These are phyloP conservation scores for Vicia faba DNA, from an alignment of 306 rosid genomes.

Conservation along the genomic window DNA sequence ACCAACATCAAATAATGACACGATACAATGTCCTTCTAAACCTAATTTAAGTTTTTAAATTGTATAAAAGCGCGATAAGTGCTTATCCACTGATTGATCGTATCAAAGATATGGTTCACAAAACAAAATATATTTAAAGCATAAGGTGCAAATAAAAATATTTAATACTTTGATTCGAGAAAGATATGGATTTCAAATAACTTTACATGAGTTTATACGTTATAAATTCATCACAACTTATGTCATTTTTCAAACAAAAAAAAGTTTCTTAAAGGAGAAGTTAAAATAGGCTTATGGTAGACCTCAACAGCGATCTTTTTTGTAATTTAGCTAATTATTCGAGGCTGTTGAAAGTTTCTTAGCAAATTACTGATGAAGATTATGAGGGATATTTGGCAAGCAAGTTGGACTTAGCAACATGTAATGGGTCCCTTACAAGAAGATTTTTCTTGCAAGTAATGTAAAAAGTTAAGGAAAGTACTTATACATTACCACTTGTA, in stretches of 20 bases:
- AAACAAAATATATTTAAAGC: slow-evolving; percentile 12
- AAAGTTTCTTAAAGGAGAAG: slow-evolving; percentile 2
- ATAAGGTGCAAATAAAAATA: not conserved
- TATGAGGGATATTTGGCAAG: not conserved
- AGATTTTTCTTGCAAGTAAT: slow-evolving; percentile 17
- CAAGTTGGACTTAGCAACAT: not conserved
- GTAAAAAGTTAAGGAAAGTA: slow-evolving; percentile 26
- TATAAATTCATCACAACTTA: too few relatives aligned
- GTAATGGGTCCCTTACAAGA: not conserved
- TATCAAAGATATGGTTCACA: slow-evolving; percentile 41
- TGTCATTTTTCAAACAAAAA: not conserved
- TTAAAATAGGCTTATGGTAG: not conserved
- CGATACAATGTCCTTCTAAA: slow-evolving; percentile 30
- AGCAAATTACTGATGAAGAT: slow-evolving; percentile 13
- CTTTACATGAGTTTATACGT: too few relatives aligned
- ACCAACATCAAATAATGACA: not conserved
- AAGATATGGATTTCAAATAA: not conserved
- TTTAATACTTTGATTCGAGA: not conserved
- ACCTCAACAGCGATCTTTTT: not conserved
- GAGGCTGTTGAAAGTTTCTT: not conserved
- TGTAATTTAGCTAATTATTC: not conserved
- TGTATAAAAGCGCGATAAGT: slow-evolving; percentile 31
- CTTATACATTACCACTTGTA: not conserved
- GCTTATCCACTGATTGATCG: slow-evolving; percentile 41
- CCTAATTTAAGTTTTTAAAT: slow-evolving; percentile 24